phyloP scores from a whole-genome alignment of 75 land plant genomes.

The Azolla pinnata region DNA sequence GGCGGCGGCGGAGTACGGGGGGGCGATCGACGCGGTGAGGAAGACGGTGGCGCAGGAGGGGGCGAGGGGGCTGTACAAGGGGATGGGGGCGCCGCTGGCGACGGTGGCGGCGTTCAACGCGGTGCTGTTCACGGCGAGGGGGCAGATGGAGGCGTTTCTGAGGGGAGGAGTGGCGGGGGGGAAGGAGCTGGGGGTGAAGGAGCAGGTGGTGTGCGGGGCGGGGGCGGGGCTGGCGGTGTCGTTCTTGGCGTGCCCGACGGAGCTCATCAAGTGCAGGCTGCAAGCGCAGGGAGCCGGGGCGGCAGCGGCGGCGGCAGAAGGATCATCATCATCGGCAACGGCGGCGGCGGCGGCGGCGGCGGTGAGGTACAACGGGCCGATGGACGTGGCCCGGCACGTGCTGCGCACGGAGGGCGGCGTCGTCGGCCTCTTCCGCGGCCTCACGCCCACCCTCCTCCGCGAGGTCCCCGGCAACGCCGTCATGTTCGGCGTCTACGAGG shows the following conservation, averaged over 20 bases:
- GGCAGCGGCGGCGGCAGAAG: slow-evolving; percentile 18
- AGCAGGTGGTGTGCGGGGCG: slow-evolving; percentile 79
- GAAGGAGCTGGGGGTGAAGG: slow-evolving; percentile 44
- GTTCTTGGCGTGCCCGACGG: slow-evolving; percentile 90
- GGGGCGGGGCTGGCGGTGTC: slow-evolving; percentile 94
- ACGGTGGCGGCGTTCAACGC: slow-evolving; percentile 97
- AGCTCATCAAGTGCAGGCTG: slow-evolving; percentile 86
- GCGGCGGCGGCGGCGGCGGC: slow-evolving; percentile 5
- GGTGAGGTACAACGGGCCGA: slow-evolving; percentile 73
- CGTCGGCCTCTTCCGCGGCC: slow-evolving; percentile 78
- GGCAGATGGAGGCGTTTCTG: slow-evolving; percentile 84
- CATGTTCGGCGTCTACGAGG: slow-evolving; percentile 90
- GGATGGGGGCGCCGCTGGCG: slow-evolving; percentile 99
- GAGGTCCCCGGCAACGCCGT: slow-evolving; percentile 95
- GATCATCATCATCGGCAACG: slow-evolving; percentile 5
- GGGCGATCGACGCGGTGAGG: slow-evolving; percentile 92
- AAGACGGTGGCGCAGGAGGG: slow-evolving; percentile 69
- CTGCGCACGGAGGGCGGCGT: slow-evolving; percentile 61
- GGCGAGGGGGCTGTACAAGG: slow-evolving; percentile 79
- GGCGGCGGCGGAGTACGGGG: slow-evolving; percentile 54
- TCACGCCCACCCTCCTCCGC: slow-evolving; percentile 76
- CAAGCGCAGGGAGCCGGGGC: slow-evolving; percentile 88
- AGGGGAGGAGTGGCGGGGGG: slow-evolving; percentile 64
- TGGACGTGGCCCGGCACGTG: slow-evolving; percentile 89
- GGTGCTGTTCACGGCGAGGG: slow-evolving; percentile 79